Conservation (phyloP, 1,284 basidiomycete species). For the Omphalotus olearius region DNA sequence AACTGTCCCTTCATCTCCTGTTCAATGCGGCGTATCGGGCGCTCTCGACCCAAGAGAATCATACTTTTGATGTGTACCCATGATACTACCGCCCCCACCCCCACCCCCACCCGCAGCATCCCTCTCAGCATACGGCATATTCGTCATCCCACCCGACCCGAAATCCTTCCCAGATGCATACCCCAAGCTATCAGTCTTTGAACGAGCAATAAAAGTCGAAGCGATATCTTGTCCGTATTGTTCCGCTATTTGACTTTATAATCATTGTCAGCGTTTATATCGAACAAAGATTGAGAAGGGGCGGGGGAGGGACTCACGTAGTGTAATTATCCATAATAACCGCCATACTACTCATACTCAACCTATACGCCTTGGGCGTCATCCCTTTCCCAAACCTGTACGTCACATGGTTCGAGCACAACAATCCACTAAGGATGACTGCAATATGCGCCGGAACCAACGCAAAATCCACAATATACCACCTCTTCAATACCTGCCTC, state of each 20-base stretch:
- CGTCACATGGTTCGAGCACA: slow-evolving; percentile 72
- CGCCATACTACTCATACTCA: slow-evolving; percentile 61
- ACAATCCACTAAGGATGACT: slow-evolving; percentile 49
- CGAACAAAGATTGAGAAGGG: no score
- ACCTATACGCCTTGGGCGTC: slow-evolving; percentile 68
- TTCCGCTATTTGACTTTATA: slow-evolving; percentile 7
- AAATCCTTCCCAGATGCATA: no score
- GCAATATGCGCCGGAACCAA: slow-evolving; percentile 54
- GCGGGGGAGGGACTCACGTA: slow-evolving; percentile 34
- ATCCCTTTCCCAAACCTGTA: slow-evolving; percentile 77
- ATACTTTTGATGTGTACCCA: no score
- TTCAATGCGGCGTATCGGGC: no score
- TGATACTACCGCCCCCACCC: no score
- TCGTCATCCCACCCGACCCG: no score
- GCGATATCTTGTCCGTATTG: slow-evolving; percentile 7
- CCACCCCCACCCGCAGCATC: no score
- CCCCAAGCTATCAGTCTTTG: not conserved
- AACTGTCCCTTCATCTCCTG: no score
- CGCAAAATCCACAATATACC: slow-evolving; percentile 54
- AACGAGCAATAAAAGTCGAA: slow-evolving; percentile 2
- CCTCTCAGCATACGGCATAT: no score
- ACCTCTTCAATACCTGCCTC: slow-evolving; percentile 43
- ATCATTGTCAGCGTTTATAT: no score
- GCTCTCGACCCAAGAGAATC: no score
- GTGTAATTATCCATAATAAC: slow-evolving; percentile 73